A percentile compares a stretch with the other conserved stretches of the same genome.
Evolutionary conservation across 2,329 filamentous ascomycete genomes (phyloP).

Genomic region (Capronia epimyces): DNA sequence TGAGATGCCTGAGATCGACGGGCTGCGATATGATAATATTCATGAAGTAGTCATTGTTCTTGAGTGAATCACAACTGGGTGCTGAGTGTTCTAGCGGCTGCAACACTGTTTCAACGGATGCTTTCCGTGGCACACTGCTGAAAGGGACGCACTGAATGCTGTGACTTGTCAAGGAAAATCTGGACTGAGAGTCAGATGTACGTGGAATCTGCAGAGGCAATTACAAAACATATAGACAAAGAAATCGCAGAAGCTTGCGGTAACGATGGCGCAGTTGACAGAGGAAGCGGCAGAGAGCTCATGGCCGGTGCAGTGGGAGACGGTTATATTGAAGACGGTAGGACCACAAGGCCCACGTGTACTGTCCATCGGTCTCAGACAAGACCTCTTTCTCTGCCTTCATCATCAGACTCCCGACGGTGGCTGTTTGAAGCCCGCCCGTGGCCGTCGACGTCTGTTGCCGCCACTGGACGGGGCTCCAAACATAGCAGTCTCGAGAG

Average conservation of each 20-base stretch:
- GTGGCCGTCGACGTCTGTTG: conserved; percentile 4
- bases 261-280: neutral
- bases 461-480: conserved; percentile 1
- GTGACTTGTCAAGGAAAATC: neutral
- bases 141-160: neutral
- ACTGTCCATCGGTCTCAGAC: conserved; percentile 3
- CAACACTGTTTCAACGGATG: too few species aligned
- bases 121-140: too few species aligned
- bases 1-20: neutral
- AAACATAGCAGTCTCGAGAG: conserved; percentile 6
- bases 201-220: too few species aligned
- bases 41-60: neutral
- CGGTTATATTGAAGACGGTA: neutral
- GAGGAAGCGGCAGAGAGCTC: neutral
- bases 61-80: neutral
- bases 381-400: neutral
- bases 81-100: too few species aligned
- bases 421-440: conserved; percentile 13
- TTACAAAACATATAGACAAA: neutral
- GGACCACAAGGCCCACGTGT: neutral
- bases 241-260: neutral
- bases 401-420: neutral
- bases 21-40: neutral
- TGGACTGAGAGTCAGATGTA: too few species aligned
- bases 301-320: neutral